Evolutionary conservation across 371 early-diverging fungal genomes (phyloP).

Genomic region (Lichtheimia corymbifera): DNA sequence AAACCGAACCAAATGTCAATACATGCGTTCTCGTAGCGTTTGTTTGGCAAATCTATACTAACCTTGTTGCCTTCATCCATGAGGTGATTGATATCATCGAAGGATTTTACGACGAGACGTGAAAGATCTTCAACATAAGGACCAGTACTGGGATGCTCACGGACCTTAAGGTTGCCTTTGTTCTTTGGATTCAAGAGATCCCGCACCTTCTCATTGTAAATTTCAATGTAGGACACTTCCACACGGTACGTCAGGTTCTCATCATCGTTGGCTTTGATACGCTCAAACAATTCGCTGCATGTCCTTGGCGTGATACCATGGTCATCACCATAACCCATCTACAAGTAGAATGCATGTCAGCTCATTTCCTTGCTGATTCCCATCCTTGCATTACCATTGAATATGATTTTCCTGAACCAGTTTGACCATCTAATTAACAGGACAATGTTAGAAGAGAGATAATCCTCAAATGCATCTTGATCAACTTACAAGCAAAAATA

Average conservation of each 20-base stretch:
- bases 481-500: slow-evolving; percentile 77
- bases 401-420: slow-evolving; percentile 83
- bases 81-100: slow-evolving; percentile 73
- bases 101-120: slow-evolving; percentile 75
- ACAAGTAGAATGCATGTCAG: background rate
- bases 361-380: background rate
- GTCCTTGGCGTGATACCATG: slow-evolving; percentile 84
- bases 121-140: slow-evolving; percentile 92
- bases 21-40: background rate
- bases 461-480: background rate
- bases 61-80: slow-evolving; percentile 91
- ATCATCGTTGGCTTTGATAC: slow-evolving; percentile 51
- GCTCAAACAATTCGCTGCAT: slow-evolving; percentile 76
- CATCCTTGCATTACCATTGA: slow-evolving; percentile 58
- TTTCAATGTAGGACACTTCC: slow-evolving; percentile 85
- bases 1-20: background rate
- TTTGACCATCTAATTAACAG: slow-evolving; percentile 73
- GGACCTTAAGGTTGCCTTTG: slow-evolving; percentile 78
- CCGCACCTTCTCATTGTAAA: slow-evolving; percentile 86
- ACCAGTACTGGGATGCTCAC: slow-evolving; percentile 87
- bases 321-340: slow-evolving; percentile 72
- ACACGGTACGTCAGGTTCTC: slow-evolving; percentile 67
- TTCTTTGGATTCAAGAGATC: slow-evolving; percentile 86
- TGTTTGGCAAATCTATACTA: background rate
- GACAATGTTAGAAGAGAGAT: background rate